Evolutionary conservation across 2,329 filamentous ascomycete genomes (phyloP), one percentile per base, ranked within the genome.

Genomic region (Fusarium sp.): DNA sequence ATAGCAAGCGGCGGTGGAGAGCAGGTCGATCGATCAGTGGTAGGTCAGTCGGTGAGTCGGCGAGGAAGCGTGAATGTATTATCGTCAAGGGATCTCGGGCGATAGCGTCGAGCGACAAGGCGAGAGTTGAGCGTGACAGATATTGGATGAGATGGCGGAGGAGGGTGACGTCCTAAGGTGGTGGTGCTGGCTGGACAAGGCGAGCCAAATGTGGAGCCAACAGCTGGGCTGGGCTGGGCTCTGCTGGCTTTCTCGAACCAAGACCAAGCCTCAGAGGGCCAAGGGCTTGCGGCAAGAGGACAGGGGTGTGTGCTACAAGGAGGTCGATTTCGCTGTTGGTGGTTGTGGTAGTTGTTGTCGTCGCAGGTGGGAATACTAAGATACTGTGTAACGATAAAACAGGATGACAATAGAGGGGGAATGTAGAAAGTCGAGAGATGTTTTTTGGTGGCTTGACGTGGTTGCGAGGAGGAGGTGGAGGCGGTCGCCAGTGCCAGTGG

Each of bases 361-460:
- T 56, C 68, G 65, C 69, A 72, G 61, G 63, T 65, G 65, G 52
- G 43, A 56, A 52, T 57, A 27, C 68, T 54, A 40, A 63, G 56
- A 52, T 66, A 67, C 50, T 70, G 72, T 63, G 66, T 65, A 70
- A 72, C 72, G 62, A 60, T 67, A 72, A 52, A 70, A 70, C 38
- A 58, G 62, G 65, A 58, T 57, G 65, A 57, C 56, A 37, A 35
- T 70, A 45, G 66, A 33, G 35, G 35, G 60, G 56, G 47, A 40
- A 38, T 33, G 43, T 38, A 32, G 20, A 9, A 45, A 65, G 66
- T 69, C 43, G 60, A 72, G 57, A 62, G 47, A 72, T 73, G 71
- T 72, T 69, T 63, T 74, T 74, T 58, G 72, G 71, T 74, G 68
- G 72, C 68, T 74, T 74, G 72, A 69, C 22, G 72, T 72, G 69